Conservation (phyloP, 2,329 filamentous ascomycete species). For the Epichloe gansuensis region DNA sequence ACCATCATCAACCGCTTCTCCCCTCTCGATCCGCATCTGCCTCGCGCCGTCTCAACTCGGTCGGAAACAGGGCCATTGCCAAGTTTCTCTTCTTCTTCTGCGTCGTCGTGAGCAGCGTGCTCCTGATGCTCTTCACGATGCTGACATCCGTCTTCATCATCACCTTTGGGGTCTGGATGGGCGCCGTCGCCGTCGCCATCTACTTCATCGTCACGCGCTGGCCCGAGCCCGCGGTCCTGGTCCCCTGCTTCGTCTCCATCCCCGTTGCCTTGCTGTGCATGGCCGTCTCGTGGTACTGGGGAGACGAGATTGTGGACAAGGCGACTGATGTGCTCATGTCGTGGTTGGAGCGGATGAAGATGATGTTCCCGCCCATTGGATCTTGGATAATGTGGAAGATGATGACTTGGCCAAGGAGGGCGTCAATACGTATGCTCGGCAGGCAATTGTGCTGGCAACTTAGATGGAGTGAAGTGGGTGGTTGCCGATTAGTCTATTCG, state of each 20-base stretch:
- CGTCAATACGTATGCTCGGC: neutral
- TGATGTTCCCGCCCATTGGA: neutral
- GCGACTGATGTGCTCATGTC: neutral
- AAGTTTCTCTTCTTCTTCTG: too few species aligned
- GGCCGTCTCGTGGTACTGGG: neutral
- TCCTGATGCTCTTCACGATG: too few species aligned
- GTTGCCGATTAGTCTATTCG: neutral
- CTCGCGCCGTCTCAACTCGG: too few species aligned
- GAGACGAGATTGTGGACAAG: neutral
- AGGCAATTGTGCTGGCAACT: neutral
- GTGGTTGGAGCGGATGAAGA: neutral
- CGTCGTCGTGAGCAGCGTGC: too few species aligned
- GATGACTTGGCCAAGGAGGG: neutral
- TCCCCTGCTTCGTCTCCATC: slow-evolving; percentile 11
- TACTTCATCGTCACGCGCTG: too few species aligned
- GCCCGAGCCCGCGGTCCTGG: too few species aligned
- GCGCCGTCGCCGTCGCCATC: too few species aligned
- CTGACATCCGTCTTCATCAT: too few species aligned
- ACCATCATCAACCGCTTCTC: too few species aligned
- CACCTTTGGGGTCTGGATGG: too few species aligned
- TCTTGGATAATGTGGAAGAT: neutral
- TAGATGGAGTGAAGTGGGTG: neutral
- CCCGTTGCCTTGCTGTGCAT: slow-evolving; percentile 16
- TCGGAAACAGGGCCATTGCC: too few species aligned
- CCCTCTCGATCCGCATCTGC: too few species aligned